Conservation (phyloP, 2,329 filamentous ascomycete species). For the Chaetomium sp. region DNA sequence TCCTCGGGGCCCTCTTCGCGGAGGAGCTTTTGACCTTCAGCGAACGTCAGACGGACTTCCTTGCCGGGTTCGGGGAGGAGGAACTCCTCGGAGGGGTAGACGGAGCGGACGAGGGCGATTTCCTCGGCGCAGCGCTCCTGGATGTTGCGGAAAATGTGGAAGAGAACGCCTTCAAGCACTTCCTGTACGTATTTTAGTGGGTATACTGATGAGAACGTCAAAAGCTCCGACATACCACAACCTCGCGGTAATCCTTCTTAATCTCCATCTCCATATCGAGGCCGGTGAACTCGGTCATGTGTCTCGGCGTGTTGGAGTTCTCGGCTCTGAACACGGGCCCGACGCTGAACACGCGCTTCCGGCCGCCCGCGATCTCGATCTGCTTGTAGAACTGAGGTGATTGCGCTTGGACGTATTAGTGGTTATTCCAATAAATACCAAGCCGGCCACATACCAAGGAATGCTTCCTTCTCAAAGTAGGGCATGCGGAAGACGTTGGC, state of each 20-base stretch:
- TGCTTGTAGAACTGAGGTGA: conserved; percentile 86
- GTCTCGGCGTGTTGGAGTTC: conserved; percentile 79
- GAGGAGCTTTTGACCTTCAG: conserved; percentile 75
- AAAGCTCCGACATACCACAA: conserved; percentile 46
- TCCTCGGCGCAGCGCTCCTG: conserved; percentile 65
- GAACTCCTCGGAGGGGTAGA: conserved; percentile 78
- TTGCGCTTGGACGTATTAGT: conserved; percentile 24
- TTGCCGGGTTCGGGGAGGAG: conserved; percentile 73
- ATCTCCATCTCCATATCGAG: conserved; percentile 92
- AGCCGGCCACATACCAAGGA: conserved; percentile 64
- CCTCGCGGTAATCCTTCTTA: conserved; percentile 75
- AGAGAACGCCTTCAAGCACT: conserved; percentile 72
- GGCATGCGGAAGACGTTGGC: conserved; percentile 86
- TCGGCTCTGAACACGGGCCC: conserved; percentile 85
- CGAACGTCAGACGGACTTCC: conserved; percentile 75
- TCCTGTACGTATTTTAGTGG: conserved; percentile 36
- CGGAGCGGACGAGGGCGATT: conserved; percentile 69
- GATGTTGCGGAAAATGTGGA: conserved; percentile 73
- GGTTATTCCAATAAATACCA: neutral
- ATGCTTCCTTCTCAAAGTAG: conserved; percentile 86
- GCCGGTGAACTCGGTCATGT: conserved; percentile 83
- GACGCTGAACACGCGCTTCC: conserved; percentile 76
- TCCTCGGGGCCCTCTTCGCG: conserved; percentile 72
- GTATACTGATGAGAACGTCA: neutral
- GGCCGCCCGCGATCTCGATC: conserved; percentile 76